A percentile compares a stretch with the other conserved stretches of the same genome.
Evolutionary conservation across 2,329 filamentous ascomycete species (phyloP).

Genomic region (Nothophaeocryptopus gaeumannii): DNA sequence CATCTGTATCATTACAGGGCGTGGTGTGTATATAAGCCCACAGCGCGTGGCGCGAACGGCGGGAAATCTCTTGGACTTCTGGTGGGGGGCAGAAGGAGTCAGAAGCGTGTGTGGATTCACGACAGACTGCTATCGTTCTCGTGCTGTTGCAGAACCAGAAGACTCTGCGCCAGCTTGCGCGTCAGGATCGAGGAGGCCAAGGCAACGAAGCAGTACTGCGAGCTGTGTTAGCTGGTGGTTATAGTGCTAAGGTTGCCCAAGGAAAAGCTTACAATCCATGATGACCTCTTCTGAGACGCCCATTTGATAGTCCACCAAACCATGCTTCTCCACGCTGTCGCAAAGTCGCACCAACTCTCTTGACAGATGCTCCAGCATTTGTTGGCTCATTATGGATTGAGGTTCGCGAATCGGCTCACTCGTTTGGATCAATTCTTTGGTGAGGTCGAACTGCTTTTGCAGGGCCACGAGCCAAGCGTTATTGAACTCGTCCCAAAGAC

Average conservation of each 20-base stretch:
- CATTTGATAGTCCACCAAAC: slow-evolving; percentile 96
- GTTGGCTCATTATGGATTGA: slow-evolving; percentile 64
- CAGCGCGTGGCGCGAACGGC: too few species aligned
- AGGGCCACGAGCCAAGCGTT: slow-evolving; percentile 81
- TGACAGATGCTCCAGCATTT: slow-evolving; percentile 73
- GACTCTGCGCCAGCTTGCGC: slow-evolving; percentile 19
- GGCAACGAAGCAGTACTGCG: slow-evolving; percentile 25
- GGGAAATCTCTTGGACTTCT: too few species aligned
- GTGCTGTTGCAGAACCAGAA: slow-evolving; percentile 15
- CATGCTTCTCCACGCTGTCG: slow-evolving; percentile 82
- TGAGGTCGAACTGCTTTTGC: slow-evolving; percentile 78
- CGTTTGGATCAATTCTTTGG: slow-evolving; percentile 57
- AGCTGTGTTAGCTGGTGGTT: slow-evolving; percentile 8
- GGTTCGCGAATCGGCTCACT: slow-evolving; percentile 55
- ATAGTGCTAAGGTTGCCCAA: not conserved
- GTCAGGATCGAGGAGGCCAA: slow-evolving; percentile 23
- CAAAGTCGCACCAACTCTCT: slow-evolving; percentile 78
- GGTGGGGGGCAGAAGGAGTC: too few species aligned
- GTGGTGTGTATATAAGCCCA: too few species aligned
- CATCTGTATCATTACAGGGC: too few species aligned
- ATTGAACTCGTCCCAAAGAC: slow-evolving; percentile 93
- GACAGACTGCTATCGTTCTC: slow-evolving; percentile 16
- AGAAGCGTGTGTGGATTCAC: too few species aligned
- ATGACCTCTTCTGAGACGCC: slow-evolving; percentile 96
- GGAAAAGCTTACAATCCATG: slow-evolving; percentile 63